A percentile compares a stretch with the other conserved stretches of the same genome.
Evolutionary conservation across 2,329 filamentous ascomycete species (phyloP).

Genomic region (Thyridium curvatum): DNA sequence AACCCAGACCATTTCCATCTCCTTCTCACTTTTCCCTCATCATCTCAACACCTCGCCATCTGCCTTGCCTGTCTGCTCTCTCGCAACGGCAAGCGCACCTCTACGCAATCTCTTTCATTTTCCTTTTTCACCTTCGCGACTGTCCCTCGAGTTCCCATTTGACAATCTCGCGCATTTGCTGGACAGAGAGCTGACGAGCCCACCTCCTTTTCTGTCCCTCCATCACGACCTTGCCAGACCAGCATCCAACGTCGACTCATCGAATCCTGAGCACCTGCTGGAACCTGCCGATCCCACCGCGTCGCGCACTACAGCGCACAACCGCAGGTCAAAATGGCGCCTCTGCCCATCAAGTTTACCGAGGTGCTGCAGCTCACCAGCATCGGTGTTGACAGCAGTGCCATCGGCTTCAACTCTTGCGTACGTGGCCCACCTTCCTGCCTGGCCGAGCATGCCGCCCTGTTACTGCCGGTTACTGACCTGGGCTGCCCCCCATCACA

Average conservation of each 20-base stretch:
- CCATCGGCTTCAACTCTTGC: conserved; percentile 82
- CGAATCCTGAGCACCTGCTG: conserved; percentile 13
- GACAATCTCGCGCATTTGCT: too few relatives aligned
- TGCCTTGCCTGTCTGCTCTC: too few relatives aligned
- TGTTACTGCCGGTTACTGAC: conserved; percentile 12
- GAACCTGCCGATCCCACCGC: conserved; percentile 11
- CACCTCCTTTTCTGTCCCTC: neutral
- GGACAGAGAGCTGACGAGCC: too few relatives aligned
- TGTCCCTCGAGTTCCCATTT: too few relatives aligned
- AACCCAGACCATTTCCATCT: too few relatives aligned
- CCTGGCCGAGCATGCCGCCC: conserved; percentile 6
- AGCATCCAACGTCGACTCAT: neutral
- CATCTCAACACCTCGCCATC: too few relatives aligned
- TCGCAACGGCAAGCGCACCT: too few relatives aligned
- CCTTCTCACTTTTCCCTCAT: too few relatives aligned
- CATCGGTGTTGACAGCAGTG: conserved; percentile 26
- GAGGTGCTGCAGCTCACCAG: conserved; percentile 33
- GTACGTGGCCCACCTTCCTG: conserved; percentile 43
- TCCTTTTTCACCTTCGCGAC: too few relatives aligned
- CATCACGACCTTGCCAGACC: neutral
- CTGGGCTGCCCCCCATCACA: neutral
- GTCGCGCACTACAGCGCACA: conserved; percentile 23
- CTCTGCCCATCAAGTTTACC: conserved; percentile 32
- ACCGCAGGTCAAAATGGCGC: conserved; percentile 21
- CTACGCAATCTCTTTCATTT: too few relatives aligned